Evolutionary conservation across 495 filamentous ascomycete genomes (phyloP).

Genomic region (Xanthoparmelia taractica): DNA sequence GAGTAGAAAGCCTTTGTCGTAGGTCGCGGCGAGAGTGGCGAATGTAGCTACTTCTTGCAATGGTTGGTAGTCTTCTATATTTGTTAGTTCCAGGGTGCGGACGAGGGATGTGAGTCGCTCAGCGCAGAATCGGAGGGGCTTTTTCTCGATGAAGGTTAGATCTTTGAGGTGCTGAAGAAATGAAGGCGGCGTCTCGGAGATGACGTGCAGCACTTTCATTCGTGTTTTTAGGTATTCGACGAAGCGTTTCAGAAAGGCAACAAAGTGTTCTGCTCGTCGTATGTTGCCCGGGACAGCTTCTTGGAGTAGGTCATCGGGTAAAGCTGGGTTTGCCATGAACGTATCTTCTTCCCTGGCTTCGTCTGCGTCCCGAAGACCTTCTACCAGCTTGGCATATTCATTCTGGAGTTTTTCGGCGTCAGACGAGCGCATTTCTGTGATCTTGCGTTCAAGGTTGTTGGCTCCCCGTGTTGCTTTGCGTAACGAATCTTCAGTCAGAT

Average conservation of each 20-base stretch:
- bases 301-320: constrained; percentile 75
- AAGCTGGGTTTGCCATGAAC: constrained; percentile 91
- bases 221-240: constrained; percentile 96
- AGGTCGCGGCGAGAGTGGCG: constrained; percentile 94
- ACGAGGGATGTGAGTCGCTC: constrained; percentile 93
- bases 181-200: constrained; percentile 90
- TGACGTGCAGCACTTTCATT: constrained; percentile 96
- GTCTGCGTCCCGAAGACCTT: constrained; percentile 80
- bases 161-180: constrained; percentile 93
- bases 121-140: constrained; percentile 90
- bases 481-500: constrained; percentile 89
- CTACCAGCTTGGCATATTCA: constrained; percentile 93
- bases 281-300: constrained; percentile 98
- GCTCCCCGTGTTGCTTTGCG: constrained; percentile 83
- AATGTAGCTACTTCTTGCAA: constrained; percentile 98
- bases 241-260: constrained; percentile 89
- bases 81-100: constrained; percentile 88
- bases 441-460: constrained; percentile 79
- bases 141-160: constrained; percentile 93
- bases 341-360: constrained; percentile 85
- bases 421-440: constrained; percentile 83
- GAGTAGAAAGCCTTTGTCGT: constrained; percentile 92
- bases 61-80: constrained; percentile 95
- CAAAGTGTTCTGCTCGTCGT: constrained; percentile 89
- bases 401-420: constrained; percentile 89